Evolutionary conservation across 2,329 filamentous ascomycete species (phyloP).

Genomic region (Verticillium klebahnii): DNA sequence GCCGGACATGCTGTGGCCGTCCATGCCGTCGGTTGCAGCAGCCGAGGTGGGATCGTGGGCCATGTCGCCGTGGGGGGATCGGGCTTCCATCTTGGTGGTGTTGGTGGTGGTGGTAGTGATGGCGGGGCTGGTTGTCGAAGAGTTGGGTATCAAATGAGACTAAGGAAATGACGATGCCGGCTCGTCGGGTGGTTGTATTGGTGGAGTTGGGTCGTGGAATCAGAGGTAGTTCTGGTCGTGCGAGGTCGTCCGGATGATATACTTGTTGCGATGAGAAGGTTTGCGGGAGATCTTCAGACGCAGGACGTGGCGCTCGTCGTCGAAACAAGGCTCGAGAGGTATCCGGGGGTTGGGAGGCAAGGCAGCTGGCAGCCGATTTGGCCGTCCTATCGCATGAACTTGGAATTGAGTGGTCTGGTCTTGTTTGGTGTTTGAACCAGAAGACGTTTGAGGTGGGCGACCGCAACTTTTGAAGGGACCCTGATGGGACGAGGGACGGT

Average conservation of each 20-base stretch:
- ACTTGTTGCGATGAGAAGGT: slow-evolving; percentile 9
- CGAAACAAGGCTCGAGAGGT: slow-evolving; percentile 1
- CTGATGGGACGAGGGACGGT: background rate
- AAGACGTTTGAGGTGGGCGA: slow-evolving; percentile 2
- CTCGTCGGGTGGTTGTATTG: background rate
- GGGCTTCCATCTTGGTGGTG: background rate
- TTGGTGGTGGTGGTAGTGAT: background rate
- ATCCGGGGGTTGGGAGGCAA: background rate
- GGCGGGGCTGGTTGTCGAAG: background rate
- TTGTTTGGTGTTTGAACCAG: slow-evolving; percentile 1
- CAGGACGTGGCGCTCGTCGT: slow-evolving; percentile 1
- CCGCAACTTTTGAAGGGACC: background rate
- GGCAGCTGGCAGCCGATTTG: background rate
- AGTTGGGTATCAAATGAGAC: background rate
- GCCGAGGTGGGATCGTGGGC: background rate
- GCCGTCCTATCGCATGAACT: background rate
- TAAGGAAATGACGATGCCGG: background rate
- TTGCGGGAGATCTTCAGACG: slow-evolving; percentile 15
- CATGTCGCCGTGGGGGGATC: slow-evolving; percentile 1
- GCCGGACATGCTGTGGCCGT: background rate
- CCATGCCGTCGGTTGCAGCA: slow-evolving; percentile 2
- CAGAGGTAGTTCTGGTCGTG: background rate
- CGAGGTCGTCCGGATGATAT: slow-evolving; percentile 8
- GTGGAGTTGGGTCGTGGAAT: background rate
- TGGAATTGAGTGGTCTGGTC: slow-evolving; percentile 1